Base-by-base conservation (phyloP, 2,329 filamentous ascomycete genomes). In the Xylaria sp. region DNA sequence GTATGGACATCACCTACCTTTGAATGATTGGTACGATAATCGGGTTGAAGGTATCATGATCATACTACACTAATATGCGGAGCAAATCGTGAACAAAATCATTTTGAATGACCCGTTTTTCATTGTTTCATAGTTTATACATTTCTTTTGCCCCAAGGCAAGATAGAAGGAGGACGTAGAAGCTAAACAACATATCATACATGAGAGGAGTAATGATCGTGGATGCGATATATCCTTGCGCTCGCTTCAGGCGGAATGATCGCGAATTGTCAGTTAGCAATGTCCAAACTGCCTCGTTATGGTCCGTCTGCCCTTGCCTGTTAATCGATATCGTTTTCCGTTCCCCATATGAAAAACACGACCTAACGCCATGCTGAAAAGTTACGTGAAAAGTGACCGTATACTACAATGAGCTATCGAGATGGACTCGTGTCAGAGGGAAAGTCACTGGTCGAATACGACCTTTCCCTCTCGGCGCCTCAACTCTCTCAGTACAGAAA, bases 401-500 rank as follows among this genome's bases (percentile, higher is more conserved):
- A 67, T 67, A 42, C 54, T 67, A 67, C 64, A 68, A 37, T 38
- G 37, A 38, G 45, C 49, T 23, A 19, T 49, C 47, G 60, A 67
- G 37, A 60, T 47, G 47, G 28, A 9, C 28, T 28, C 50, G 61
- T 61, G 65, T 63, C 63, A 47, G 63, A 50, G 42, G 35, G 25
- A 21, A 12, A 40, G 42, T 43, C 63, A 71, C 63, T 69, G 63
- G 3, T 76, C 73, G 33, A 77, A 73, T n/a, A 69, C 71, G 47
- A 65, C 67, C 49, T 80, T 78, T 59, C 76, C 75, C 37, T 79
- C 76, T 57, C 76, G 75, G 57, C 84, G 80, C 67, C 84, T 77
- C 52, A 84, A 80, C 73, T 88, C 85, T 35, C 71, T 62, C 12
- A 88, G 75, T 31, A 87, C 84, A 40, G 83, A 83, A 58, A 87